Conservation (phyloP, 495 filamentous ascomycete genomes). For the Annulohypoxylon maeteangense region DNA sequence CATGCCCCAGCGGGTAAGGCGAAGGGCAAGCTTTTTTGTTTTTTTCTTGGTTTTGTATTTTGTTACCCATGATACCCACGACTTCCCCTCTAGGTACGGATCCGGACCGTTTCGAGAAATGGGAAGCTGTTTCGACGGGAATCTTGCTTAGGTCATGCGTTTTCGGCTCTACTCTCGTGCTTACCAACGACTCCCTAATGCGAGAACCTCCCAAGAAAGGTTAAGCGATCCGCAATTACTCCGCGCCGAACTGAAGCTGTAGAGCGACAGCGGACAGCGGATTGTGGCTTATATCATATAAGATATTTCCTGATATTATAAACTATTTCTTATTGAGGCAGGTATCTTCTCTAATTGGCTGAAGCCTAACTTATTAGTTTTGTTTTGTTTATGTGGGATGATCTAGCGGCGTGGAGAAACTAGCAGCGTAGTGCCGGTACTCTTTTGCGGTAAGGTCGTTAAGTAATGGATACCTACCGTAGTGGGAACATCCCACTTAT, state of each 20-base stretch:
- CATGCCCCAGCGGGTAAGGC: background rate
- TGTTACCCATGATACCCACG: background rate
- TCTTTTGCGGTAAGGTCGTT: background rate
- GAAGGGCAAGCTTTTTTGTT: too few species aligned
- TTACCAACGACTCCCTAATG: slow-evolving; percentile 31
- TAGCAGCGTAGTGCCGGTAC: background rate
- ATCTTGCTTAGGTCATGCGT: slow-evolving; percentile 10
- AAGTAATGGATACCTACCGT: background rate
- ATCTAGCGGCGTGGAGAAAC: slow-evolving; percentile 12
- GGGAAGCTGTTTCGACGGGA: background rate
- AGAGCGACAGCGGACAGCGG: background rate
- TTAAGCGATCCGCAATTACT: slow-evolving; percentile 9
- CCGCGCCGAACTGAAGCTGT: slow-evolving; percentile 3
- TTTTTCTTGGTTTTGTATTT: slow-evolving; percentile 7
- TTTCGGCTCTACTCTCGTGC: slow-evolving; percentile 11
- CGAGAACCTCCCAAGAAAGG: background rate
- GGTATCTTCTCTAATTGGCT: slow-evolving; percentile 6
- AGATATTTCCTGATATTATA: background rate
- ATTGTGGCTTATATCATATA: background rate
- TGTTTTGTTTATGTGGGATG: slow-evolving; percentile 1
- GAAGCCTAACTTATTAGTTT: background rate
- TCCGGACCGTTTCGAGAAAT: background rate
- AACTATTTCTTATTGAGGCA: background rate
- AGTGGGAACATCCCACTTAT: too few species aligned
- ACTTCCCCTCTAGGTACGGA: background rate